Conservation (phyloP, 108 stramenopile genomes). For the Nannochloropsis oceanica region DNA sequence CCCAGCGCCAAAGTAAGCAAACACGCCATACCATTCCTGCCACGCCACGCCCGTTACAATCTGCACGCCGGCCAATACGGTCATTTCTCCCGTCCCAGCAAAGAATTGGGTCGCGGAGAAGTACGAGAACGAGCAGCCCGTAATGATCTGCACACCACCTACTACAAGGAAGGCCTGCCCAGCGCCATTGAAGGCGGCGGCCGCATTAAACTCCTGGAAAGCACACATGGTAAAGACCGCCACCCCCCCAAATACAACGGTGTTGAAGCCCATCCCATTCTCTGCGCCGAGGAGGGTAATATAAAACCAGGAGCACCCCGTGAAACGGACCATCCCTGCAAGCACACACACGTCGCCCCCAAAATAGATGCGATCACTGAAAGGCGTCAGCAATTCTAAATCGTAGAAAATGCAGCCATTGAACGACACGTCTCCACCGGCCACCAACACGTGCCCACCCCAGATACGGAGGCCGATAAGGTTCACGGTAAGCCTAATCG, state of each 20-base stretch:
- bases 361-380: neutral
- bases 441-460: neutral
- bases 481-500: neutral
- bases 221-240: neutral
- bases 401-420: neutral
- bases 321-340: neutral
- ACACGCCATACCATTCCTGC: neutral
- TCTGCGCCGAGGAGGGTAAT: neutral
- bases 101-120: neutral
- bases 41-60: neutral
- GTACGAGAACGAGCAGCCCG: neutral
- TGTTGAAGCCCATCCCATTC: neutral
- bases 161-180: neutral
- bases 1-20: neutral
- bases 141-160: neutral
- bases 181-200: neutral
- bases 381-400: neutral
- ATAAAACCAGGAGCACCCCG: neutral
- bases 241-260: neutral
- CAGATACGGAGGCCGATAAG: neutral
- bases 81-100: neutral
- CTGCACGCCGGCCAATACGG: neutral
- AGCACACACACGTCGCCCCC: neutral
- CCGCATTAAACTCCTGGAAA: neutral
- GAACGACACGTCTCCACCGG: neutral